Evolutionary conservation across 192 early-diverging fungal genomes (phyloP).

Genomic region (Chytriomyces confervae): DNA sequence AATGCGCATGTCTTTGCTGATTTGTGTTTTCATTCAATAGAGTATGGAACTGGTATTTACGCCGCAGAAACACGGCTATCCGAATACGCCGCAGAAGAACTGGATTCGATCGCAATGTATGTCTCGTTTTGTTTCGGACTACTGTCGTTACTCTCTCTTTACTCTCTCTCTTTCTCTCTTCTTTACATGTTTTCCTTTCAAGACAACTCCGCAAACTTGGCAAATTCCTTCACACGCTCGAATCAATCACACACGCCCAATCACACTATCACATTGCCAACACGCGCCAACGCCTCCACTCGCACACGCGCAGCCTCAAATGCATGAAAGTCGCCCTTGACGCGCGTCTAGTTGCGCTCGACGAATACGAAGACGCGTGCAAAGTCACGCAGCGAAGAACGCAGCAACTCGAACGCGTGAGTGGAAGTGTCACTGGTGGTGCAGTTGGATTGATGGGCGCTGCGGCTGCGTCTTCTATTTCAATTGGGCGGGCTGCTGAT

Average conservation of each 20-base stretch:
- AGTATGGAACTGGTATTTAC: not conserved
- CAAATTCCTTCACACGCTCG: constrained; percentile 1
- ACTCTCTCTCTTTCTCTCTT: not conserved
- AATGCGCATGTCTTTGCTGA: not conserved
- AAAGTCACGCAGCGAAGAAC: constrained; percentile 45
- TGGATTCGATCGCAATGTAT: not conserved
- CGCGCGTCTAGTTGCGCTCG: constrained; percentile 35
- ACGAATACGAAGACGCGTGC: constrained; percentile 47
- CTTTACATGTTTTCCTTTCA: no score
- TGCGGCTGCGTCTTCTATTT: not conserved
- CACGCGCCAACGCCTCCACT: not conserved
- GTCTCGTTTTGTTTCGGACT: no score
- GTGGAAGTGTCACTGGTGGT: constrained; percentile 31
- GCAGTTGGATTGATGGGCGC: constrained; percentile 13
- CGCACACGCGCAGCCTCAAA: not conserved
- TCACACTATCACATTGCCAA: constrained; percentile 5
- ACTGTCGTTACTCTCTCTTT: not conserved
- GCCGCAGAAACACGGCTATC: not conserved
- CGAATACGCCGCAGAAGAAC: not conserved
- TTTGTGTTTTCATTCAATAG: not conserved
- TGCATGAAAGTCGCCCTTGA: constrained; percentile 36
- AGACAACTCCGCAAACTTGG: constrained; percentile 8
- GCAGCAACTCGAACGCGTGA: constrained; percentile 41
- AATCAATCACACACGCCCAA: not conserved
- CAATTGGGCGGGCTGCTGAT: not conserved